A percentile compares a stretch with the other conserved stretches of the same genome.
Conservation (phyloP, 441 rosid genomes). For the Metrosideros polymorpha region DNA sequence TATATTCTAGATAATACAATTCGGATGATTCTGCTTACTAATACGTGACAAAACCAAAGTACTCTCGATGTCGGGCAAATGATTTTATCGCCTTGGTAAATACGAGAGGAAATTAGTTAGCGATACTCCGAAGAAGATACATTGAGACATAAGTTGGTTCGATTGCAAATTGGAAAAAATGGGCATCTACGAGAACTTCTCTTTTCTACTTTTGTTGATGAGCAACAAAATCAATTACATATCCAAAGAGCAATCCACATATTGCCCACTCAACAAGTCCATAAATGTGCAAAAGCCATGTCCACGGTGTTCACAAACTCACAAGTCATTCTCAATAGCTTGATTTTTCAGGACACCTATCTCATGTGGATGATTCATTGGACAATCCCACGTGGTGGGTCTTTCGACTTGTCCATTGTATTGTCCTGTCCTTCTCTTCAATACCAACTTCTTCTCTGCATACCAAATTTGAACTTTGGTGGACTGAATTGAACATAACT, state of each 20-base stretch:
- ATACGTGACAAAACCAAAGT: neutral
- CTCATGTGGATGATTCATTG: neutral
- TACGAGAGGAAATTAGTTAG: neutral
- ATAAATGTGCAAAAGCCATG: neutral
- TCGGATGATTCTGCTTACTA: neutral
- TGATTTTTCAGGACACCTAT: neutral
- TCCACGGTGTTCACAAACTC: neutral
- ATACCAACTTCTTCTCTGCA: neutral
- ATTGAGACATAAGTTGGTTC: neutral
- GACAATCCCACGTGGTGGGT: slow-evolving; percentile 17
- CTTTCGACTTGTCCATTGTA: neutral
- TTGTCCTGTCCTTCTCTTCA: neutral
- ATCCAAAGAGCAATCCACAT: neutral
- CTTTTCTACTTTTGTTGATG: neutral
- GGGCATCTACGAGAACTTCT: neutral
- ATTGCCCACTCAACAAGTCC: neutral
- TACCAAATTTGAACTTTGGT: neutral
- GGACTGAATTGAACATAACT: neutral
- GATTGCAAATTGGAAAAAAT: neutral
- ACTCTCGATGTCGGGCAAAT: no score
- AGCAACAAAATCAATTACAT: neutral
- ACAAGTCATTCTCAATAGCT: neutral
- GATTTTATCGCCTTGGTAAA: neutral
- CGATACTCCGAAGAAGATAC: neutral
- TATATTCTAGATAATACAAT: neutral